A percentile compares a stretch with the other conserved stretches of the same genome.
Conservation (phyloP, 129 eudicot genomes). For the carrot (Daucus carota) region DNA sequence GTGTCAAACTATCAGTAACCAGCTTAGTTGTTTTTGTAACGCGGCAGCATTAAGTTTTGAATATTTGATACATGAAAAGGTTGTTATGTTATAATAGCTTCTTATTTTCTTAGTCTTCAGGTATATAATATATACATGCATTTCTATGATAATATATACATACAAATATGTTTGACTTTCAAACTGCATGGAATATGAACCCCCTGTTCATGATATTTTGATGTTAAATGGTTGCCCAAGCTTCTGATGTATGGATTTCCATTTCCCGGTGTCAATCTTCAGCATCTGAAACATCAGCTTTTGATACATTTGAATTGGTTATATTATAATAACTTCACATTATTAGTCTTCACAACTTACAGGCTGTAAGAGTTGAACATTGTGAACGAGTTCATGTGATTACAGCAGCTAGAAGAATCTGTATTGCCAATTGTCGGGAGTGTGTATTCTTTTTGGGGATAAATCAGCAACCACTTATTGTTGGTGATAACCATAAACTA, state of each 20-base stretch:
- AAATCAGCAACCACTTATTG: constrained; percentile 89
- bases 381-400: constrained; percentile 98
- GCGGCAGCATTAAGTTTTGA: not conserved
- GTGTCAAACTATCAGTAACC: not conserved
- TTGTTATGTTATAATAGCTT: not conserved
- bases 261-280: not conserved
- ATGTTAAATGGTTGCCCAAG: not conserved
- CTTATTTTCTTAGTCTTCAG: not conserved
- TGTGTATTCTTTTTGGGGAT: constrained; percentile 92
- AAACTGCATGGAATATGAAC: not conserved
- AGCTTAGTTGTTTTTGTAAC: not conserved
- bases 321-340: not conserved
- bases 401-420: constrained; percentile 76
- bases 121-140: not conserved
- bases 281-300: not conserved
- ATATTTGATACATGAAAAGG: not conserved
- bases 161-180: not conserved
- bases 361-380: constrained; percentile 97
- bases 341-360: constrained; percentile 16
- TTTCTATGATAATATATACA: not conserved
- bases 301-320: not conserved
- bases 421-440: constrained; percentile 97
- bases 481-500: constrained; percentile 96
- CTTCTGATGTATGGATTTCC: not conserved
- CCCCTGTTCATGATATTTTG: not conserved